Evolutionary conservation across 345 rosid genomes (phyloP), one percentile per base, ranked within the genome.

Genomic region (Passiflora organensis): DNA sequence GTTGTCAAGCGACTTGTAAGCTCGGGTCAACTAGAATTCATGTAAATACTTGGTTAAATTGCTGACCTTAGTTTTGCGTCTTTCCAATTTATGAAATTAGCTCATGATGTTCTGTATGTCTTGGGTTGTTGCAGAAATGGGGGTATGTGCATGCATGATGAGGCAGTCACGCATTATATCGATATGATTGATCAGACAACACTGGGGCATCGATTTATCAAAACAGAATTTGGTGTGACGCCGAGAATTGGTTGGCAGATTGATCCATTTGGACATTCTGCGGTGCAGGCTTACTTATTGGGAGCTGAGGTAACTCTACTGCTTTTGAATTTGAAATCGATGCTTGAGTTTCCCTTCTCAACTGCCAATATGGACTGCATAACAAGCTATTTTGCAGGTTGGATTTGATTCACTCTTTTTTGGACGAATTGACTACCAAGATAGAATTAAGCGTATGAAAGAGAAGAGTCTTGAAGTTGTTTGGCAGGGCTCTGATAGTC

Each of bases 201-300:
- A 53, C 94, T 93, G 19, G 99, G 99, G 43, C 99, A 93, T 71
- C 78, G 76, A 28, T 89, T 84, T 56, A 83, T 93, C 45, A 70
- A 77, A 72, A 72, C 76, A 46, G 94, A 84, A 74, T 89, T 91
- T 67, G 85, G 80, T 57, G 73, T 88, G 65, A 84, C 89, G 64
- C 99, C 99, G 12, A 88, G 96, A 74, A 84, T 86, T 69, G 96
- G 99, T 67, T 93, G 99, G 99, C 99, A 93, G 74, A 89, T 93
- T 52, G 99, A 93, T 49, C 99, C 99, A 16, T 93, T 93, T 76
- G 99, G 99, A 58, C 99, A 93, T 80, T 89, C 99, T 71, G 96
- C 94, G 0, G 99, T 84, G 60, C 96, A 93, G 72, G 99, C 96
- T 55, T 93, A 89, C 74, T 77, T 89, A 76, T 76, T 93, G 69